Conservation (phyloP, 2,329 filamentous ascomycete species). For the Neoascochyta sp. region DNA sequence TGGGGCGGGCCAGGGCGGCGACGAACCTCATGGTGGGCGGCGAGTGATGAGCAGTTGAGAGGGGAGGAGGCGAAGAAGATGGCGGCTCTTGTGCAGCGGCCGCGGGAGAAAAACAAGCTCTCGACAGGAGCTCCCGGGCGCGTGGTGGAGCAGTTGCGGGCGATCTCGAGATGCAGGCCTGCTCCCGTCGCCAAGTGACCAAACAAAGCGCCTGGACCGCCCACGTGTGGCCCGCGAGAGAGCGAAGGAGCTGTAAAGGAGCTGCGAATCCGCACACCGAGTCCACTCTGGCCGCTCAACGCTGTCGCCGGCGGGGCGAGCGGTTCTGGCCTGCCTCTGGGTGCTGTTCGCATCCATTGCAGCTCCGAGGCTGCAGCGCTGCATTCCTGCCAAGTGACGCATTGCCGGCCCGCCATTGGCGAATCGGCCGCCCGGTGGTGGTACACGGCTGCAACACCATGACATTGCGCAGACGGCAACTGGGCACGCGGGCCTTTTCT, state of each 20-base stretch:
- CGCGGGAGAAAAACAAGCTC: slow-evolving; percentile 5
- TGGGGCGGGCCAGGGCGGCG: slow-evolving; percentile 5
- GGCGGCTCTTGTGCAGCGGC: slow-evolving; percentile 5
- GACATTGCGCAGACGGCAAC: neutral
- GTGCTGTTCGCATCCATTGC: slow-evolving; percentile 1
- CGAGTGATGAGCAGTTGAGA: slow-evolving; percentile 3
- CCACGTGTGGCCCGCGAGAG: slow-evolving; percentile 12
- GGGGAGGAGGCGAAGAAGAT: slow-evolving; percentile 9
- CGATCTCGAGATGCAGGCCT: slow-evolving; percentile 11
- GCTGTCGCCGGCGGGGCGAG: neutral
- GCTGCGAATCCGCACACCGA: slow-evolving; percentile 3
- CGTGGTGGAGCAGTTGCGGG: slow-evolving; percentile 11
- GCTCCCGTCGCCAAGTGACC: slow-evolving; percentile 11
- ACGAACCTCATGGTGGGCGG: slow-evolving; percentile 27
- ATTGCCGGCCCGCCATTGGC: slow-evolving; percentile 4
- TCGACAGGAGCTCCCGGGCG: slow-evolving; percentile 5
- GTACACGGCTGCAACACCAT: slow-evolving; percentile 1
- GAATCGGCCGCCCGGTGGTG: slow-evolving; percentile 7
- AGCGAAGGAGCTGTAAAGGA: slow-evolving; percentile 2
- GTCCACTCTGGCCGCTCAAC: neutral
- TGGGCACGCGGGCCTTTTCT: too few relatives aligned
- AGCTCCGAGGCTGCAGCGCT: slow-evolving; percentile 1
- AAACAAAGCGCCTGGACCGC: slow-evolving; percentile 13
- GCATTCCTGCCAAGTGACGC: slow-evolving; percentile 3
- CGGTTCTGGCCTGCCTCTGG: neutral